A percentile compares a stretch with the other conserved stretches of the same genome.
Evolutionary conservation across 345 rosid genomes (phyloP).

Genomic region (Atalantia buxifolia): DNA sequence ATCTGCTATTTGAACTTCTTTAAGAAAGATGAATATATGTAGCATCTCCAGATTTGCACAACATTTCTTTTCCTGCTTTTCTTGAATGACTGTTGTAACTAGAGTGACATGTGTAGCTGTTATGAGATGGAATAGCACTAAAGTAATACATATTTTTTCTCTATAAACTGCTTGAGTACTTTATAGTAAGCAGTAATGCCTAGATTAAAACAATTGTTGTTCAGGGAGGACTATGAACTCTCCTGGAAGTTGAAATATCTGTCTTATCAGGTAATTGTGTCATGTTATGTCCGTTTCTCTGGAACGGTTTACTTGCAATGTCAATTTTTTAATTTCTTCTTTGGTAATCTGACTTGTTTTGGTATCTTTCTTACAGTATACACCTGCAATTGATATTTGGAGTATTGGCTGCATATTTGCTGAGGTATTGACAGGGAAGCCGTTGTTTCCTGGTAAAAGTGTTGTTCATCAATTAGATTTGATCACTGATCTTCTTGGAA

Average conservation of each 20-base stretch:
- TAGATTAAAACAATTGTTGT: constrained; percentile 93
- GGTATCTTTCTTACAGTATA: constrained; percentile 59
- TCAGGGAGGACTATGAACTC: constrained; percentile 99
- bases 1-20: background rate
- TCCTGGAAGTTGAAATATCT: constrained; percentile 97
- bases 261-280: constrained; percentile 84
- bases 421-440: constrained; percentile 93
- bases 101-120: background rate
- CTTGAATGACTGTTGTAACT: background rate
- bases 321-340: constrained; percentile 6
- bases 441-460: constrained; percentile 97
- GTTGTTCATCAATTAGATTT: constrained; percentile 93
- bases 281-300: constrained; percentile 42
- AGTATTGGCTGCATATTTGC: constrained; percentile 98
- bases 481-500: constrained; percentile 96
- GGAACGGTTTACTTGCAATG: constrained; percentile 22
- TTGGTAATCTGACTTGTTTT: constrained; percentile 27
- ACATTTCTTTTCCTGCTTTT: background rate
- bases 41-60: background rate
- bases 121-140: constrained; percentile 13
- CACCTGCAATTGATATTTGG: constrained; percentile 99
- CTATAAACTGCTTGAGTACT: constrained; percentile 42
- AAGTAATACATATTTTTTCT: constrained; percentile 26
- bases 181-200: constrained; percentile 62
- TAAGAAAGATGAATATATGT: background rate